Evolutionary conservation across 2,329 filamentous ascomycete species (phyloP), one percentile per base, ranked within the genome.

Genomic region (Calonectria pauciramosa): DNA sequence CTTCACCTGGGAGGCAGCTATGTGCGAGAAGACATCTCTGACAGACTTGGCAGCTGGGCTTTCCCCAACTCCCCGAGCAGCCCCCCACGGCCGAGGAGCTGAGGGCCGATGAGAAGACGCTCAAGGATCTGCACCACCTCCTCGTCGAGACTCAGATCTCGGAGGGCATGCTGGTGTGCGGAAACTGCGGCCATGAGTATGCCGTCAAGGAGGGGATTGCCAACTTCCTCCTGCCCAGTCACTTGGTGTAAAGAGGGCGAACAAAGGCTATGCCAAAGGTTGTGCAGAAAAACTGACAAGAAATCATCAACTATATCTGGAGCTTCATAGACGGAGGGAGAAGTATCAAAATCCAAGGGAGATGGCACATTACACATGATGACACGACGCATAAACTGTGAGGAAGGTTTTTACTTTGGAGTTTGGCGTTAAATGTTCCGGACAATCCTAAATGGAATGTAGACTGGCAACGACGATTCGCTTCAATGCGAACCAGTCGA

Each of bases 171-270:
- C 89, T 99, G 77, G 94, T 96, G 7, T 99, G 97, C 84, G 96
- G 92, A 63, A 94, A 94, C 85, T 99, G 97, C 83, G 95, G 94
- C 63, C 96, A 99, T 84, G 95, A 98, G 88, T 99, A 99, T 86
- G 93, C 93, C 73, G 93, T 99, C 76, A 96, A 97, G 84, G 96
- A 99, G 86, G 97, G 97, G 7, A 98, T 99, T 84, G 95, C 96
- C 74, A 99, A 99, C 86, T 99, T 99, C 82, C 87, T 99, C 83
- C 87, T 99, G 79, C 97, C 97, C 16, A 97, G 94, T 81, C 97
- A 99, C 88, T 87, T 99, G 85, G 97, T 96, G 60, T 92, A 83
- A 4, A 18, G 10, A 54, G 44, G 51, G 23, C 34, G 26, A 44
- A 38, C 30, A 6, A 38, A 32, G 51, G 51, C 20, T 20, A 38